phyloP scores from a whole-genome alignment of 495 filamentous ascomycete genomes.

The Aspergillus mulundensis region DNA sequence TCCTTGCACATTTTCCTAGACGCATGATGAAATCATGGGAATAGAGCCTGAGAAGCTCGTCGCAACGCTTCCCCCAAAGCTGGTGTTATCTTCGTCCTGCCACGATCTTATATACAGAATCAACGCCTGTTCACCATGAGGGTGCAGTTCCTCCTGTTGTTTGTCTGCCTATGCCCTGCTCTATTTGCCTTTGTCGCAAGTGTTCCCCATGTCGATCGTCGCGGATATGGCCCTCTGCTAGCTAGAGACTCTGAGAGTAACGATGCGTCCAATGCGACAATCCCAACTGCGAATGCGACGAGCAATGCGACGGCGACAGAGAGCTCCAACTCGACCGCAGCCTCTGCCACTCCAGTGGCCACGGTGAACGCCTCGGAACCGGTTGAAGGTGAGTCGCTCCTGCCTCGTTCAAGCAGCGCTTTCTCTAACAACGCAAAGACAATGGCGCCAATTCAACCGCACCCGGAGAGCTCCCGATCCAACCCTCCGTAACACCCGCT shows the following conservation, averaged over 20 bases:
- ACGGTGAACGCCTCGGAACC: slow-evolving; percentile 18
- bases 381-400: slow-evolving; percentile 13
- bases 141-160: slow-evolving; percentile 5
- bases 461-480: slow-evolving; percentile 56
- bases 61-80: not conserved
- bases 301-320: slow-evolving; percentile 17
- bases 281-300: slow-evolving; percentile 8
- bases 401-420: not conserved
- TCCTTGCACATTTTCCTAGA: not conserved
- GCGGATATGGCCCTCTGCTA: slow-evolving; percentile 10
- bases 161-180: slow-evolving; percentile 13
- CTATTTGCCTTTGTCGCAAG: slow-evolving; percentile 15
- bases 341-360: slow-evolving; percentile 16
- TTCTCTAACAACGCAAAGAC: not conserved
- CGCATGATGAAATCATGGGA: slow-evolving; percentile 5
- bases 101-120: not conserved
- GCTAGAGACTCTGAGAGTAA: slow-evolving; percentile 11
- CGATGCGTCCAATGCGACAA: slow-evolving; percentile 7
- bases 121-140: slow-evolving; percentile 14
- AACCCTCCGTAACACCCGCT: slow-evolving; percentile 73
- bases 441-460: slow-evolving; percentile 22
- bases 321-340: slow-evolving; percentile 15
- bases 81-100: not conserved
- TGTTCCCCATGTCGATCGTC: slow-evolving; percentile 12
- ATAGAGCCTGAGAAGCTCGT: slow-evolving; percentile 1